A percentile compares a stretch with the other conserved stretches of the same genome.
Evolutionary conservation across 805 yeast species (phyloP).

Genomic region (Pichia californica): DNA sequence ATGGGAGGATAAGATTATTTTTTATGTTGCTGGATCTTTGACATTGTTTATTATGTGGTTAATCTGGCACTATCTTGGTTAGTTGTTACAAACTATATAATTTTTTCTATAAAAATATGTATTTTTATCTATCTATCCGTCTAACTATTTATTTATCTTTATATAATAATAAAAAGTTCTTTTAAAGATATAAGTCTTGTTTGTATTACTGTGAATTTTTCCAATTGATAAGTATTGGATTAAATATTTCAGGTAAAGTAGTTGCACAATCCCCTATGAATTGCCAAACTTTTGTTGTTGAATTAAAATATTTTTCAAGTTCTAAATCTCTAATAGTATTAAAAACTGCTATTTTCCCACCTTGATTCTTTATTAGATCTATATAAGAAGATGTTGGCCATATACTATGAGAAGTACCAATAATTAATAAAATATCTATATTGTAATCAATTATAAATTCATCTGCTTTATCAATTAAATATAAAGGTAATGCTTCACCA

Average conservation of each 20-base stretch:
- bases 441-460: slow-evolving; percentile 49
- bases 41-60: slow-evolving; percentile 62
- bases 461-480: slow-evolving; percentile 60
- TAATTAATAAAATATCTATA: slow-evolving; percentile 71
- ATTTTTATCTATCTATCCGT: too few species aligned
- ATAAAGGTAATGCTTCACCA: slow-evolving; percentile 78
- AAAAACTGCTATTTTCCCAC: slow-evolving; percentile 81
- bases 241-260: slow-evolving; percentile 59
- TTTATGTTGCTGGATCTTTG: slow-evolving; percentile 64
- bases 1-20: slow-evolving; percentile 78
- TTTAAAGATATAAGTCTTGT: not conserved
- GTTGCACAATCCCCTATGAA: slow-evolving; percentile 77
- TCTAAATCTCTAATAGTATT: slow-evolving; percentile 58
- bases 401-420: slow-evolving; percentile 79
- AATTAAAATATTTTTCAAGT: slow-evolving; percentile 33
- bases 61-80: slow-evolving; percentile 60
- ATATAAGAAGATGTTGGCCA: slow-evolving; percentile 95
- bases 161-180: too few species aligned
- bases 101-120: not conserved
- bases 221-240: slow-evolving; percentile 30
- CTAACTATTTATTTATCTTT: too few species aligned
- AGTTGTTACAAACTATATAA: too few species aligned
- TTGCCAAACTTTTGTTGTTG: slow-evolving; percentile 49
- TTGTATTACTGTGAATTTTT: not conserved
- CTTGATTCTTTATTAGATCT: slow-evolving; percentile 62